Base-by-base conservation (phyloP, 2,329 filamentous ascomycete species). In the Monilinia polystroma region DNA sequence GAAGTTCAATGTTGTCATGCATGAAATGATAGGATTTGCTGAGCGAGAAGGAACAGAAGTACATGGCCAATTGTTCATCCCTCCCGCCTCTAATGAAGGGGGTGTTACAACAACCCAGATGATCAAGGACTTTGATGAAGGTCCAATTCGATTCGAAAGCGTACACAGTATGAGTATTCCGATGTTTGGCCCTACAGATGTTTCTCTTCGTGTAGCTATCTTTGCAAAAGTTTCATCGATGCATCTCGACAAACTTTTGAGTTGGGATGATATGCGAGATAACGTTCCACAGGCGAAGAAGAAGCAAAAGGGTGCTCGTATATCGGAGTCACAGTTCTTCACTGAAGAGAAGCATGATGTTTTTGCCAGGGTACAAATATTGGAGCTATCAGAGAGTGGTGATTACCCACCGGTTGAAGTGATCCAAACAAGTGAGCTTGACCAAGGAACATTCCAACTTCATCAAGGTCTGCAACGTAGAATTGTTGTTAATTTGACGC, bases 1-100 rank as follows among this genome's bases (percentile, higher is more conserved):
- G 67, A 99, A 98, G 77, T 99, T 99, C 80, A 99, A 98, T 74
- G 93, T 98, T 6, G 93, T 98, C 43, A 97, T 99, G 92, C 93
- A 96, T 75, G 93, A 98, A 75, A 86, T 99, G 80, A 81, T 95
- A 47, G 95, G 95, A 1, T 99, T 99, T 73, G 90, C 95, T 0
- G 95, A 99, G 79, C 87, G 94, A 69, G 95, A 99, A 80, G 95
- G 95, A 18, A 96, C 92, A 0, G 90, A 97, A 71, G 93, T 99
- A 38, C 95, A 99, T 78, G 95, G 93, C 1, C 93, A 98, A 78
- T 86, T 99, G n/a, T 98, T 97, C 75, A 89, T 99, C 49, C 92
- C 95, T 7, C 93, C 93, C 10, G 85, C 96, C 14, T 93, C 92
- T 0, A 93, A 95, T 69, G 90, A 94, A 76, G 92, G 92, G 68